Evolutionary conservation across 1,139 yeast genomes (phyloP), one percentile per base, ranked within the genome.

Genomic region (Geotrichum restrictum): DNA sequence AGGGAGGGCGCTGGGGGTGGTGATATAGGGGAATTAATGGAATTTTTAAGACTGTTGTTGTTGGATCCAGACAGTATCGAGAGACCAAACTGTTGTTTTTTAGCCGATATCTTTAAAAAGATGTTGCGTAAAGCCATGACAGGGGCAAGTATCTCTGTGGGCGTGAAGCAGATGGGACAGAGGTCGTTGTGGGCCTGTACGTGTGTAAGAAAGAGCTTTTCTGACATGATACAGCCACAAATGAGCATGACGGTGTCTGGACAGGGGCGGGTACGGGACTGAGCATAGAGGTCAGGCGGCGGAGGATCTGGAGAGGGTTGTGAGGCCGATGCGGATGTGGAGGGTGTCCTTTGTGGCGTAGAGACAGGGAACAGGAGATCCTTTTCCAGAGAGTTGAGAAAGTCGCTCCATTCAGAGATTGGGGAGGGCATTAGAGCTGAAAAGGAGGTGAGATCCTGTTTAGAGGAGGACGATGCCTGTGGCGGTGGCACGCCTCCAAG

Each of bases 211-310:
- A 40, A 50, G 21, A 37, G 37, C 0, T 68, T 59, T 59, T 83
- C 85, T 0, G 91, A 82, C 0, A 83, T 74, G 10, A 85, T 67
- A 67, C 95, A 86, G 0, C 94, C 93, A 68, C 95, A 87, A 0
- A 82, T 69, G 18, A 85, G 69, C 19, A 51, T 42, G 29, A 51
- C 42, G 18, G 54, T 46, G 24, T 54, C 56, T 10, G 45, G 31
- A 34, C 32, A 39, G 44, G 41, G 45, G n/a, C 18, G 45, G 6
- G 11, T 27, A 4, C 14, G 45, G 8, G 44, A 24, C n/a, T 21
- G 6, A 31, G 34, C n/a, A 14, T 31, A 31, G n/a, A 5, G n/a
- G 34, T 31, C 34, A 31, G n/a, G n/a, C n/a, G n/a, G n/a, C n/a
- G n/a, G n/a, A n/a, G n/a, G n/a, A n/a, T n/a, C n/a, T n/a, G n/a